These are phyloP conservation scores for Colletotrichum camelliae DNA, from an alignment of 2,329 filamentous ascomycete species.

Conservation along the genomic window DNA sequence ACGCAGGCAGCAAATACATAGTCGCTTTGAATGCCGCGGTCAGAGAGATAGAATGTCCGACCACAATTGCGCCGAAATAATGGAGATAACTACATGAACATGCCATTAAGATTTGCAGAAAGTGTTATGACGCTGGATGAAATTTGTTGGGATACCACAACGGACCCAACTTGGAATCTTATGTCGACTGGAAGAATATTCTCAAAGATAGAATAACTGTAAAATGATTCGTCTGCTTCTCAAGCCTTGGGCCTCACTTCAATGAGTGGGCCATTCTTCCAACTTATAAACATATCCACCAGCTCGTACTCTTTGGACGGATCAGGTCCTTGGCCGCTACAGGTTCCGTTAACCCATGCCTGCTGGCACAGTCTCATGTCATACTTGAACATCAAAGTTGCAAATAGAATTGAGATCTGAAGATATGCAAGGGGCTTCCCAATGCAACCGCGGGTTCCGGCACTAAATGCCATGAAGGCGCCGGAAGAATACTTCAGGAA, in stretches of 20 bases:
- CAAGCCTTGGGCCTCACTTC: not conserved
- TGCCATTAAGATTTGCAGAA: not conserved
- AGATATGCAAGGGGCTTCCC: slow-evolving; percentile 1
- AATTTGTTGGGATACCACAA: not conserved
- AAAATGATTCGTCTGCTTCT: not conserved
- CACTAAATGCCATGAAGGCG: slow-evolving; percentile 7
- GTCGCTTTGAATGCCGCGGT: not conserved
- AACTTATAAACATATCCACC: slow-evolving; percentile 7
- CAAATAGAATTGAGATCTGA: not conserved
- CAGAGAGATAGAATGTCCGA: not conserved
- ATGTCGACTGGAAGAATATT: not conserved
- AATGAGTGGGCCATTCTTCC: not conserved
- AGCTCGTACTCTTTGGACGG: not conserved
- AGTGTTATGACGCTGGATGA: accelerated
- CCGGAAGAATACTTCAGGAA: not conserved
- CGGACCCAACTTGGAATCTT: not conserved
- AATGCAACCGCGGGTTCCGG: slow-evolving; percentile 3
- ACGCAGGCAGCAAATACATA: not conserved
- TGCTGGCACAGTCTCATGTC: not conserved
- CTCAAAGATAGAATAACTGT: not conserved
- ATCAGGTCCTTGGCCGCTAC: not conserved
- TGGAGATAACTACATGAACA: accelerated
- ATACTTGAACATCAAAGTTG: not conserved
- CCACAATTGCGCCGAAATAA: accelerated
- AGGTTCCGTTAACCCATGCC: not conserved